Evolutionary conservation across 169 alveolate genomes (phyloP), one percentile per base, ranked within the genome.

Genomic region (Plasmodium gonderi): DNA sequence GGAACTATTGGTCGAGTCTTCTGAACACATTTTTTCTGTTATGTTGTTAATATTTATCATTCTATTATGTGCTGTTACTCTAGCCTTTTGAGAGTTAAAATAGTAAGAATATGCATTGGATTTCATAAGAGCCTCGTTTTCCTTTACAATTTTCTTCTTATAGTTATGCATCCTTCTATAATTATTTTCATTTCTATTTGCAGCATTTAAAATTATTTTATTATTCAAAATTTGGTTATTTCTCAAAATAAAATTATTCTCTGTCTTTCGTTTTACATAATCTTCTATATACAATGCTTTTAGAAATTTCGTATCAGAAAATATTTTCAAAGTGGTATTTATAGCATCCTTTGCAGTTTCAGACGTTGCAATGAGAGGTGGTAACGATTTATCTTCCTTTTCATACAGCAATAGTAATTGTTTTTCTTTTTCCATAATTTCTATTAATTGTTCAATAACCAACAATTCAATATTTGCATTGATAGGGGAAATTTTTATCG

Each of bases 371-470:
- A 85, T 76, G 17, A 79, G 94, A 11, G 95, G 87, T 14, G 95
- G 91, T 92, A 92, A 69, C 12, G 82, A 78, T 20, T 90, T 80
- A 3, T 49, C 72, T 40, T 80, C 72, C 38, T 78, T 74, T 64
- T 72, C 83, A 67, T 90, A 90, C 44, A 75, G 38, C 65, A 83
- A 68, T 44, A 91, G 85, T 76, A 95, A 67, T 74, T 95, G 96
- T 45, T 95, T 75, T 92, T 96, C 97, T 67, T 94, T 94, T 45
- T 96, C 98, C 60, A 96, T 80, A 75, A 96, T 95, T 44, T 94
- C 96, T n/a, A 97, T 89, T 75, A 97, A 94, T 82, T 97, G 98
- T 87, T 97, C 98, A 20, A 97, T 95, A 29, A 97, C 98, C 29
- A 95, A 93, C 83, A 97, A 90, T 90, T 97, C 98, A n/a, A 97